Conservation (phyloP, 768 basidiomycete genomes). For the Multifurca ochricompacta region DNA sequence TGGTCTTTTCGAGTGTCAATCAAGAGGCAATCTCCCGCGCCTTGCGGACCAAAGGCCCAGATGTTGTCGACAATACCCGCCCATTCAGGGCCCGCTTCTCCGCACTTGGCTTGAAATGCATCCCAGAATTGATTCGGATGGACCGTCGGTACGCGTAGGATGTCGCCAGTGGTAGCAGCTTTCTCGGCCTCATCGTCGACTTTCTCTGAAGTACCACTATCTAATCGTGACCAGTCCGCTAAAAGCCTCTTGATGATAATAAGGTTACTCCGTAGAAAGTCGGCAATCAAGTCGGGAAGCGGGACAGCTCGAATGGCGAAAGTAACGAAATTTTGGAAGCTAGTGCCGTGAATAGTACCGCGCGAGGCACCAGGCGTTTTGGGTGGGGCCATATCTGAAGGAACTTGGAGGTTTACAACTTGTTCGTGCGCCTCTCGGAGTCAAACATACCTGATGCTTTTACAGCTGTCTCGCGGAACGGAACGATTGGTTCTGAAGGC, state of each 20-base stretch:
- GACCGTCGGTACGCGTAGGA: conserved; percentile 55
- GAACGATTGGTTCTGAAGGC: conserved; percentile 91
- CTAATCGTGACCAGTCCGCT: conserved; percentile 30
- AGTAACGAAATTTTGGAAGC: conserved; percentile 61
- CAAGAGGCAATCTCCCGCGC: conserved; percentile 79
- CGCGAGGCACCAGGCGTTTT: conserved; percentile 63
- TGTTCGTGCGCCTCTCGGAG: neutral
- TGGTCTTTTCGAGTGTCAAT: conserved; percentile 57
- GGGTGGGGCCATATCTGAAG: conserved; percentile 77
- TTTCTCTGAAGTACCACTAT: conserved; percentile 26
- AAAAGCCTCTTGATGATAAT: conserved; percentile 54
- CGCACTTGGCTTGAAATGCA: conserved; percentile 53
- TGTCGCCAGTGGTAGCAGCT: conserved; percentile 48
- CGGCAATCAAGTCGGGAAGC: conserved; percentile 59
- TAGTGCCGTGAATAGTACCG: conserved; percentile 69
- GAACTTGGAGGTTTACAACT: neutral
- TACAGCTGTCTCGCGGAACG: conserved; percentile 92
- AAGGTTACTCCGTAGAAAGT: conserved; percentile 73
- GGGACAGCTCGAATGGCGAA: conserved; percentile 83
- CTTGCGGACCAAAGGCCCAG: conserved; percentile 90
- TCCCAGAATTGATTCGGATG: conserved; percentile 77
- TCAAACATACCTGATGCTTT: conserved; percentile 54
- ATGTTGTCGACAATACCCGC: conserved; percentile 55
- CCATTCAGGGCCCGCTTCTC: conserved; percentile 75
- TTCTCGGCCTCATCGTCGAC: conserved; percentile 33